Conservation (phyloP, 352 stramenopile genomes). For the Globisporangium abappressorium region DNA sequence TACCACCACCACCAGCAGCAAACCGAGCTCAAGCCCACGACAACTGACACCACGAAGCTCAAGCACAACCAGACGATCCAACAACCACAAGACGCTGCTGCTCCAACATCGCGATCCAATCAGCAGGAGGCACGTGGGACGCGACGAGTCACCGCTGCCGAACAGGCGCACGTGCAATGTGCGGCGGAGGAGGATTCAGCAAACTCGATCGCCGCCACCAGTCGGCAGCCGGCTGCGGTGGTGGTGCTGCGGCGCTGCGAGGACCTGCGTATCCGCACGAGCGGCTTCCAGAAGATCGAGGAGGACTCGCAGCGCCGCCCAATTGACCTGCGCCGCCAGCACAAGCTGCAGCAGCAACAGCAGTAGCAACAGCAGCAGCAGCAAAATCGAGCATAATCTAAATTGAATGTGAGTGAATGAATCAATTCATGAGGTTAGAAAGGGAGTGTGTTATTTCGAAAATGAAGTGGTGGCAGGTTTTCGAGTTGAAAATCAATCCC, state of each 20-base stretch:
- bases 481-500: background rate
- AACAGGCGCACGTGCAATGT: conserved; percentile 1
- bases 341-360: conserved; percentile 15
- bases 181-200: background rate
- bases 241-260: conserved; percentile 67
- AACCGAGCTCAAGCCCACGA: background rate
- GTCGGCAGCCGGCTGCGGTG: conserved; percentile 4
- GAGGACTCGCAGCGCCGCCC: conserved; percentile 44
- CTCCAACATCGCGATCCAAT: conserved; percentile 3
- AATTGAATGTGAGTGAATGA: background rate
- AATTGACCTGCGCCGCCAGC: conserved; percentile 26
- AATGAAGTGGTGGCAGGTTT: background rate
- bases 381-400: background rate
- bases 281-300: conserved; percentile 80
- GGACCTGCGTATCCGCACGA: conserved; percentile 60
- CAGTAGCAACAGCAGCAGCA: conserved; percentile 9
- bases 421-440: background rate
- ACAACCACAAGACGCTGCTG: conserved; percentile 1
- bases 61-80: conserved; percentile 2
- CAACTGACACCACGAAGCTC: background rate
- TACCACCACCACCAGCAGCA: background rate
- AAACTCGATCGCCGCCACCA: background rate
- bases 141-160: background rate
- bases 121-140: conserved; percentile 1
- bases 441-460: background rate